These are phyloP conservation scores for Albizia julibrissin DNA, from an alignment of 306 rosid species.

Conservation along the genomic window DNA sequence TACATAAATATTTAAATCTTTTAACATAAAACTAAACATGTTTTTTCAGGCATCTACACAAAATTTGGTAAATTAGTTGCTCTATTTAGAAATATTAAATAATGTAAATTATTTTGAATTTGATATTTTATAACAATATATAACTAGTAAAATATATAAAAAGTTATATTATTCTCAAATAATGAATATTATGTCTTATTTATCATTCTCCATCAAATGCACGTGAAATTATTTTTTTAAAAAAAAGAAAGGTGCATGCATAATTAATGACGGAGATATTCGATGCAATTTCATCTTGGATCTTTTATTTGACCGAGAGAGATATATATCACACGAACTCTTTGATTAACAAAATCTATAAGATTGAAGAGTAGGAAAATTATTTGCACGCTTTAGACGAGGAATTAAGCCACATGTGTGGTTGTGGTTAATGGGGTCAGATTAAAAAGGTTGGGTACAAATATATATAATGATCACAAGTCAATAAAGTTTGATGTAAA, in stretches of 20 bases:
- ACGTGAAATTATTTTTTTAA: not conserved
- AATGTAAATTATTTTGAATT: not conserved
- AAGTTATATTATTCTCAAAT: not conserved
- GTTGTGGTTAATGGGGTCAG: slow-evolving; percentile 43
- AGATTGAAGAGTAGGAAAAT: not conserved
- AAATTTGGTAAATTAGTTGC: not conserved
- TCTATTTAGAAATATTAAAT: not conserved
- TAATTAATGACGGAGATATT: not conserved
- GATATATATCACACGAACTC: not conserved
- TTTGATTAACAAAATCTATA: not conserved
- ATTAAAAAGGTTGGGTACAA: slow-evolving; percentile 38
- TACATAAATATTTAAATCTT: no score
- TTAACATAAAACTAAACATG: not conserved
- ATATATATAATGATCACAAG: slow-evolving; percentile 10
- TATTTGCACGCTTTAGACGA: not conserved
- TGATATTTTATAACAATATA: not conserved
- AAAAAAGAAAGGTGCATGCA: not conserved
- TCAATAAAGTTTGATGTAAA: slow-evolving; percentile 57
- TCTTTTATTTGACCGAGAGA: not conserved
- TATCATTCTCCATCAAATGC: not conserved
- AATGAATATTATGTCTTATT: not conserved
- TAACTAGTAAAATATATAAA: not conserved
- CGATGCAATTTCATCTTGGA: not conserved
- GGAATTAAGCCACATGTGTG: slow-evolving; percentile 34
- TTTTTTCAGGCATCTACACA: not conserved